Evolutionary conservation across 1,284 basidiomycete genomes (phyloP).

Genomic region (Cerrena zonata): DNA sequence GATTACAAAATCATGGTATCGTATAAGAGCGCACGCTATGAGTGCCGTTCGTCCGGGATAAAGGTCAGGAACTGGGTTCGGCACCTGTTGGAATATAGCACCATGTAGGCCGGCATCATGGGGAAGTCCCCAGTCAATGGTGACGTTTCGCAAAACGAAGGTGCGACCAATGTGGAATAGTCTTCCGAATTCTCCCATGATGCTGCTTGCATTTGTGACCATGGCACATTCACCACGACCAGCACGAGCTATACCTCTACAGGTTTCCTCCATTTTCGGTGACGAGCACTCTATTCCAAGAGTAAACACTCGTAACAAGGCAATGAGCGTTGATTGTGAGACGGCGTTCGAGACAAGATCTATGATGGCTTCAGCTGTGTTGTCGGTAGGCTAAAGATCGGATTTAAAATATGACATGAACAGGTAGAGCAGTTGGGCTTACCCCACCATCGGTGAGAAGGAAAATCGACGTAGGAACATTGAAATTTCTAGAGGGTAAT

Average conservation of each 20-base stretch:
- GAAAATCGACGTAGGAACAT: constrained; percentile 41
- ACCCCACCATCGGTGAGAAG: constrained; percentile 28
- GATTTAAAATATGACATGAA: not conserved
- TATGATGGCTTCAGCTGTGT: not conserved
- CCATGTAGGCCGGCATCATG: not conserved
- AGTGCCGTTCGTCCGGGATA: not conserved
- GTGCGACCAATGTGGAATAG: constrained; percentile 46
- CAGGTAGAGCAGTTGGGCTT: too few species aligned
- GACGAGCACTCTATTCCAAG: constrained; percentile 48
- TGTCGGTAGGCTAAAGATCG: not conserved
- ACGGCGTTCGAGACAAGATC: constrained; percentile 10
- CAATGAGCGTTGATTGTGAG: constrained; percentile 8
- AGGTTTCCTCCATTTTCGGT: constrained; percentile 41
- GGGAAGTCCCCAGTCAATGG: constrained; percentile 44
- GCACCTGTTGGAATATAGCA: not conserved
- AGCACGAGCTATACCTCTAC: constrained; percentile 42
- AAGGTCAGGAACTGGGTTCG: not conserved
- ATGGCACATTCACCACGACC: constrained; percentile 48
- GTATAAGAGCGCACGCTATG: not conserved
- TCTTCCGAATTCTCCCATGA: constrained; percentile 41
- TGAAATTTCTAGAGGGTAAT: constrained; percentile 26
- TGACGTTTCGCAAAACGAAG: constrained; percentile 37
- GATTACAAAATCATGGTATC: not conserved
- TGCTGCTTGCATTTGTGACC: constrained; percentile 39
- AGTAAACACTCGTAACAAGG: constrained; percentile 44